Percentiles rank a stretch among this genome's conserved stretches.
These are phyloP conservation scores for Endothia cerciana DNA, from an alignment of 2,329 filamentous ascomycete species.

Conservation along the genomic window DNA sequence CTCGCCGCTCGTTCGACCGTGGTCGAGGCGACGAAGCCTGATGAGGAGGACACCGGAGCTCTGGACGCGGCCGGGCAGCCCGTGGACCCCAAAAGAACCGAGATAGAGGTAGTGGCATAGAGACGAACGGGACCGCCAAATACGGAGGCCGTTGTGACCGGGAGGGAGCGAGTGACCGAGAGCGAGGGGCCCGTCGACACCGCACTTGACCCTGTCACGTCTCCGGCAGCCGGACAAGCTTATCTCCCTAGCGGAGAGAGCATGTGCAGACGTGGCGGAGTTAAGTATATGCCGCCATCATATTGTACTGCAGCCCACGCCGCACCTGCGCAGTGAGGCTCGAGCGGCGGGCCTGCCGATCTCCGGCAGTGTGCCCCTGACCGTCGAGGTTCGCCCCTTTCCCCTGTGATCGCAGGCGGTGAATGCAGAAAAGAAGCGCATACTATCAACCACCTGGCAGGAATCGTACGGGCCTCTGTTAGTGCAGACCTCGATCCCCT, in stretches of 20 bases:
- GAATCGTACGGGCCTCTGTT: neutral
- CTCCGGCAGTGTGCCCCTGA: slow-evolving; percentile 13
- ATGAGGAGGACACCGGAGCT: slow-evolving; percentile 14
- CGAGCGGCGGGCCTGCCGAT: neutral
- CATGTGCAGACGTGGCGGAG: neutral
- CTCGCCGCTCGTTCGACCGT: slow-evolving; percentile 1
- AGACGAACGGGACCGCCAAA: neutral
- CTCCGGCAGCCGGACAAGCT: neutral
- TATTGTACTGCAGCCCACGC: neutral
- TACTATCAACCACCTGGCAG: neutral
- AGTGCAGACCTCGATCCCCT: neutral
- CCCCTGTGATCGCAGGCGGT: slow-evolving; percentile 4
- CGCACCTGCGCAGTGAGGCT: neutral
- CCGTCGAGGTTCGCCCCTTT: slow-evolving; percentile 7
- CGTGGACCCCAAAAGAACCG: slow-evolving; percentile 12
- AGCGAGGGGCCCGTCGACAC: too few species aligned
- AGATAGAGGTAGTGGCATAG: slow-evolving; percentile 8
- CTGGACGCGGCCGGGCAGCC: neutral
- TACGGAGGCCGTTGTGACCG: neutral
- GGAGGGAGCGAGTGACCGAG: too few species aligned
- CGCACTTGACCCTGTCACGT: too few species aligned
- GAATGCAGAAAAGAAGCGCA: neutral
- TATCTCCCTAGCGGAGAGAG: neutral
- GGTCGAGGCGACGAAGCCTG: slow-evolving; percentile 19
- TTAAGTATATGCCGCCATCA: neutral